Evolutionary conservation across 2,329 filamentous ascomycete species (phyloP), one percentile per base, ranked within the genome.

Genomic region (Tolypocladium amazonense): DNA sequence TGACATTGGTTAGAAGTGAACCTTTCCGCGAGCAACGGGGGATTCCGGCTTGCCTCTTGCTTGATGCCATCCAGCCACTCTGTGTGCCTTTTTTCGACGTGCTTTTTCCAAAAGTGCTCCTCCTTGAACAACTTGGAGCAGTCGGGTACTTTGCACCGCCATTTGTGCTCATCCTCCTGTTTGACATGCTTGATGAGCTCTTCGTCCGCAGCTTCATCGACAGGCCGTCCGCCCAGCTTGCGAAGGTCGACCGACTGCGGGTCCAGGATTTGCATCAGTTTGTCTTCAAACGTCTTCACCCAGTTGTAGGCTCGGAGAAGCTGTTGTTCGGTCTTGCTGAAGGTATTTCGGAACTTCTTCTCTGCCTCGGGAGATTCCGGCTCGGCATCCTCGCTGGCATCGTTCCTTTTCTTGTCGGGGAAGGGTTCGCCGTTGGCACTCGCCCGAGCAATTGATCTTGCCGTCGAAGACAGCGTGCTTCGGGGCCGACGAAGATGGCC

Each of bases 281-380:
- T 99, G 70, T 99, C 94, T 71, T 99, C 94, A 68, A 96, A 99
- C 0, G 94, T 97, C 78, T 89, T 95, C 62, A 99, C 95, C 94
- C 95, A 99, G 70, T 97, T 99, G 77, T 92, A 97, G 0, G 94
- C 94, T 60, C 92, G 88, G 69, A 95, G 89, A 18, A 97, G 84
- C 71, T 97, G 94, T 71, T 95, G 91, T 68, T 96, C 92, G 5
- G 87, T 86, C 77, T 96, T 96, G 57, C 81, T 86, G 30, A 81
- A 82, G 20, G 86, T 81, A 61, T 84, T 86, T 59, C 85, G 82
- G 63, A 88, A 86, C 68, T 90, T 92, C 69, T 89, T 89, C 62
- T 94, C 89, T 7, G 82, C 83, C 11, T 76, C 74, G 1, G 61
- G 59, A 38, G 62, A 61, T 54, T 77, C 74, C 27, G 67, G 65